Conservation (phyloP, 495 filamentous ascomycete genomes). For the Pseudomonodictys pantanalensis region DNA sequence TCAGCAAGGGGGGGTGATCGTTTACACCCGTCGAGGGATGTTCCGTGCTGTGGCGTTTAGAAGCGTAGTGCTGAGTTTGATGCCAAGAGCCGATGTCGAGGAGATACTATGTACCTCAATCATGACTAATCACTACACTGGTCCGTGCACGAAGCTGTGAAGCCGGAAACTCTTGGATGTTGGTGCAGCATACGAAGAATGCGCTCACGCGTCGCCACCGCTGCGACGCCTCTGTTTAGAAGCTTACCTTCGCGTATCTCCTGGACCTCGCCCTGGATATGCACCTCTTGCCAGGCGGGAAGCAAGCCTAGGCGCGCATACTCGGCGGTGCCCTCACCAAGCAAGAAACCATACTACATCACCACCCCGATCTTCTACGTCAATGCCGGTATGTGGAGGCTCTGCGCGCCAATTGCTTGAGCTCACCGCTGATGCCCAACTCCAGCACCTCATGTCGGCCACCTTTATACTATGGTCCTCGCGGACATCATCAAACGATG, state of each 20-base stretch:
- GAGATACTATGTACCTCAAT: too few species aligned
- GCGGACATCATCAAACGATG: constrained; percentile 91
- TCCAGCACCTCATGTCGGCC: constrained; percentile 89
- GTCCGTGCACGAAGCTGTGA: too few species aligned
- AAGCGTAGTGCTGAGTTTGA: too few species aligned
- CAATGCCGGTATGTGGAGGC: constrained; percentile 88
- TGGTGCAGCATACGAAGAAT: constrained; percentile 1
- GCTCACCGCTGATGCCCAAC: background rate
- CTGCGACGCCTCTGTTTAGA: background rate
- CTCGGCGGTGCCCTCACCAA: constrained; percentile 1
- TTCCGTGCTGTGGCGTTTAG: too few species aligned
- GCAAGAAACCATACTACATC: constrained; percentile 83
- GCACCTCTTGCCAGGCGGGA: constrained; percentile 9
- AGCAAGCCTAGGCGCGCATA: background rate
- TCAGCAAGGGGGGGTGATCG: too few species aligned
- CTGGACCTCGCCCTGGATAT: constrained; percentile 14
- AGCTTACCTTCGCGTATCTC: background rate
- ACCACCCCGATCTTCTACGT: constrained; percentile 99
- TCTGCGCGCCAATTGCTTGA: too few species aligned
- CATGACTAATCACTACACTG: too few species aligned
- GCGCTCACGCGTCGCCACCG: constrained; percentile 13
- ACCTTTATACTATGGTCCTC: constrained; percentile 89
- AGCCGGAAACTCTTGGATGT: too few species aligned
- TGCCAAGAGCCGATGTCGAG: too few species aligned
- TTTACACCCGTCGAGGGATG: too few species aligned